A percentile compares a stretch with the other conserved stretches of the same genome.
These are phyloP conservation scores for Aegle marmelos DNA, from an alignment of 345 rosid genomes.

Conservation along the genomic window DNA sequence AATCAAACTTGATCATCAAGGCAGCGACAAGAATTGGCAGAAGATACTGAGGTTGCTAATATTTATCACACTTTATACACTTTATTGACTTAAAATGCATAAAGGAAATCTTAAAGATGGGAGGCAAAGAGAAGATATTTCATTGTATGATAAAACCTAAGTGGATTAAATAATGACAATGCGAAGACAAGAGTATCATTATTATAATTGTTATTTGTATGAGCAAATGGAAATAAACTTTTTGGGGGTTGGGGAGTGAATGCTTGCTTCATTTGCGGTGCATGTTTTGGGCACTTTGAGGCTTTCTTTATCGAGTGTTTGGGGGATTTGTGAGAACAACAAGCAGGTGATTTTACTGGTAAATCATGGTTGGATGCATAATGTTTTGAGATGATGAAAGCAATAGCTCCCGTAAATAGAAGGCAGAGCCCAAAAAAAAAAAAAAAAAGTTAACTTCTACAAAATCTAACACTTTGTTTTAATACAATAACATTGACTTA, in stretches of 20 bases:
- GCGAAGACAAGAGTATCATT: neutral
- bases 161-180: neutral
- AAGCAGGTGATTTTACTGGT: neutral
- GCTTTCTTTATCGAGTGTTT: neutral
- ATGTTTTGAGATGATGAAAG: neutral
- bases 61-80: too few relatives aligned
- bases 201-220: neutral
- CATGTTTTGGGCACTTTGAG: slow-evolving; percentile 19
- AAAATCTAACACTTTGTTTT: neutral
- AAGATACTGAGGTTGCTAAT: too few relatives aligned
- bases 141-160: neutral
- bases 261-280: slow-evolving; percentile 14
- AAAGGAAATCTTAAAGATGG: neutral
- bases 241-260: neutral
- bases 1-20: slow-evolving; percentile 13
- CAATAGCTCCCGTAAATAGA: neutral
- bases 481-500: neutral
- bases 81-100: too few relatives aligned
- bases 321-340: neutral
- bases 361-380: neutral
- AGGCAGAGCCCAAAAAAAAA: too few relatives aligned
- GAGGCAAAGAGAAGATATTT: neutral
- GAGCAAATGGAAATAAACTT: neutral
- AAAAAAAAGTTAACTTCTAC: too few relatives aligned
- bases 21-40: neutral